phyloP scores from a whole-genome alignment of 2,329 filamentous ascomycete species.

The Fusarium virguliforme region DNA sequence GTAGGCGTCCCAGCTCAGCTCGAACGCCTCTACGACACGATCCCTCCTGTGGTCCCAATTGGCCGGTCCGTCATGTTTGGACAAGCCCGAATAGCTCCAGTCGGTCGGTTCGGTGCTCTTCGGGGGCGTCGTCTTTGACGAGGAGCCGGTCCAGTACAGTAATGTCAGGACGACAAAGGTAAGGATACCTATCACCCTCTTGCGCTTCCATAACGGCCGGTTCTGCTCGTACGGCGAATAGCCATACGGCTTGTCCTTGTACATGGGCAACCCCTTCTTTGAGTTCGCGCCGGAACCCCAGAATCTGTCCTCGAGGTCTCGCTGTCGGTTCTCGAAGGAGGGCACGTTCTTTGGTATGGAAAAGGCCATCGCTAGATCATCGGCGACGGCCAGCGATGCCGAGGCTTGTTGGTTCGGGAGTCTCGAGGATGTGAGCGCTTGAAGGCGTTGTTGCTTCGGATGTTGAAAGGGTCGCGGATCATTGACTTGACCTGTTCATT shows the following conservation, averaged over 20 bases:
- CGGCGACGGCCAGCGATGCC: slow-evolving; percentile 65
- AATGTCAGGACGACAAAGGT: slow-evolving; percentile 70
- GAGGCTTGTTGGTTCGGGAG: slow-evolving; percentile 62
- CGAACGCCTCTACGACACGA: slow-evolving; percentile 89
- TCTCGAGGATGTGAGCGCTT: slow-evolving; percentile 65
- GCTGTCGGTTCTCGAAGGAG: slow-evolving; percentile 76
- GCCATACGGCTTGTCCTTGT: slow-evolving; percentile 97
- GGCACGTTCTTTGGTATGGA: slow-evolving; percentile 79
- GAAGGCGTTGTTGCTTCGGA: slow-evolving; percentile 62
- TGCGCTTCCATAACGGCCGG: slow-evolving; percentile 74
- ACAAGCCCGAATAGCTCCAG: slow-evolving; percentile 73
- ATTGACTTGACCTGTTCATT: slow-evolving; percentile 55
- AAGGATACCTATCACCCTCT: slow-evolving; percentile 70
- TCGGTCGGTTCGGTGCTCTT: slow-evolving; percentile 59
- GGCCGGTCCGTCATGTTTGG: slow-evolving; percentile 63
- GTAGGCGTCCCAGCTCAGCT: slow-evolving; percentile 93
- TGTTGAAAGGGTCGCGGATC: slow-evolving; percentile 64
- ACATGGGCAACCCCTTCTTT: slow-evolving; percentile 81
- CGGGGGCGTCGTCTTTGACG: slow-evolving; percentile 54
- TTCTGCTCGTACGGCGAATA: slow-evolving; percentile 73
- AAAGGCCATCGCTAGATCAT: slow-evolving; percentile 75
- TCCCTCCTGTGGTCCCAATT: slow-evolving; percentile 87
- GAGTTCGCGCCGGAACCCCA: slow-evolving; percentile 69
- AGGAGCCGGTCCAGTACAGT: slow-evolving; percentile 80
- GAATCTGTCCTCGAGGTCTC: slow-evolving; percentile 75